Evolutionary conservation across 1,284 basidiomycete species (phyloP).

Genomic region (Microbotryum lychnidis-dioicae): DNA sequence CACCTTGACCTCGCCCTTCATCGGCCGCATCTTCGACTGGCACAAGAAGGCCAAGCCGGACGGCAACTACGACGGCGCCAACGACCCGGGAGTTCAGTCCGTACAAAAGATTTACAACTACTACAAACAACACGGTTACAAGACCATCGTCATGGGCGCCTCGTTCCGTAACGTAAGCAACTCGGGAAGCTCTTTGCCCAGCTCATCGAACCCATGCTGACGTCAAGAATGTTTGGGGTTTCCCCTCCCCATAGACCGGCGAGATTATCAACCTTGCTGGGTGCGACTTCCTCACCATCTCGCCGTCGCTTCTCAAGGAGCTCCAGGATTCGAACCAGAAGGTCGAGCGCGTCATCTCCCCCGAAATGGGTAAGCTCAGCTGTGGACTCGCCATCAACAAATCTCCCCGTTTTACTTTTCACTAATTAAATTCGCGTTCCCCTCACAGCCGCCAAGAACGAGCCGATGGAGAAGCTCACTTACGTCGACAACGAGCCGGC

Average conservation of each 20-base stretch:
- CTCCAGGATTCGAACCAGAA: constrained; percentile 69
- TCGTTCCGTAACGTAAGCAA: constrained; percentile 84
- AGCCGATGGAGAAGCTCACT: constrained; percentile 67
- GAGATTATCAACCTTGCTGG: constrained; percentile 94
- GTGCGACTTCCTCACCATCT: constrained; percentile 93
- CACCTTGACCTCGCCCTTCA: constrained; percentile 98
- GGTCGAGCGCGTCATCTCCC: constrained; percentile 78
- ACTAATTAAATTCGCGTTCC: neutral
- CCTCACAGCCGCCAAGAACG: constrained; percentile 49
- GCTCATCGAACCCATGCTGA: neutral
- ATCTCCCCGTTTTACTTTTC: no score
- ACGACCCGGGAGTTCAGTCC: constrained; percentile 93
- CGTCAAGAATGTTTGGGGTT: neutral
- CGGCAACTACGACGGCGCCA: constrained; percentile 72
- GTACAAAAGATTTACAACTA: constrained; percentile 98
- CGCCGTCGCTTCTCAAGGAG: constrained; percentile 83
- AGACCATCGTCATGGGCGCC: constrained; percentile 99
- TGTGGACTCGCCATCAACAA: neutral
- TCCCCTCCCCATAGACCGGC: constrained; percentile 52
- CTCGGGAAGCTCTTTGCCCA: neutral
- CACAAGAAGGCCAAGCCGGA: constrained; percentile 80
- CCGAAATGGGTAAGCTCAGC: constrained; percentile 51
- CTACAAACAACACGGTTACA: constrained; percentile 98
- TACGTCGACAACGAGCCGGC: constrained; percentile 89
- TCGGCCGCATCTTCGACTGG: constrained; percentile 90